Evolutionary conservation across 225 moss, liverwort and hornwort species (phyloP).

Genomic region (Polytrichum commune): DNA sequence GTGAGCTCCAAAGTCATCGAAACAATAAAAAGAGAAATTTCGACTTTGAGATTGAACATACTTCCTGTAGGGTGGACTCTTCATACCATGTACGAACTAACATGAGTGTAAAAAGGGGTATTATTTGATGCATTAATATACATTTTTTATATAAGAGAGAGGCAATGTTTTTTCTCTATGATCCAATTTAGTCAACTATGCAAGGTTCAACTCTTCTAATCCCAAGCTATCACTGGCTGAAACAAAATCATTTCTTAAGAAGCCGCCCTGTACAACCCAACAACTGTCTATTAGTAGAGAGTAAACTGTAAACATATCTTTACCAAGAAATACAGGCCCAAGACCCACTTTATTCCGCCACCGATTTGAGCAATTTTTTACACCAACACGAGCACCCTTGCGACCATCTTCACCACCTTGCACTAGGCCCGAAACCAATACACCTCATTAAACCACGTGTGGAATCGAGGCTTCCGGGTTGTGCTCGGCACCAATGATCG

Average conservation of each 20-base stretch:
- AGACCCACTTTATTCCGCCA: background rate
- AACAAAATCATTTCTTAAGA: slow-evolving; percentile 64
- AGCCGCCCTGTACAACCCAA: slow-evolving; percentile 49
- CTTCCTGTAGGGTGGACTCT: too few relatives aligned
- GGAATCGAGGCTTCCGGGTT: slow-evolving; percentile 1
- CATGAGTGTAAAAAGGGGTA: too few relatives aligned
- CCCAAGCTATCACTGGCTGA: slow-evolving; percentile 65
- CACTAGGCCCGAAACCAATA: slow-evolving; percentile 3
- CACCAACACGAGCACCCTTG: background rate
- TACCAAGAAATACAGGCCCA: background rate
- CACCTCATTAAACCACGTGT: slow-evolving; percentile 4
- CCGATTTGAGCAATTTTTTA: background rate
- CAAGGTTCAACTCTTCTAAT: slow-evolving; percentile 75
- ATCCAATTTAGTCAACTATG: slow-evolving; percentile 11
- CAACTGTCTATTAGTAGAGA: too few relatives aligned
- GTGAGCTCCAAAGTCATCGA: too few relatives aligned
- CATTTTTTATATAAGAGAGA: too few relatives aligned
- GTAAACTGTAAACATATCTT: too few relatives aligned
- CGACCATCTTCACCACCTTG: slow-evolving; percentile 9
- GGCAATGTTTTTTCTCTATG: too few relatives aligned
- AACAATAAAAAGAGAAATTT: too few relatives aligned
- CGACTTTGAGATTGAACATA: too few relatives aligned
- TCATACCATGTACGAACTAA: too few relatives aligned
- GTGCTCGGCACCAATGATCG: too few relatives aligned
- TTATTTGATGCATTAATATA: too few relatives aligned